Base-by-base conservation (phyloP, 2,329 filamentous ascomycete species). In the Ophiostoma ulmi region DNA sequence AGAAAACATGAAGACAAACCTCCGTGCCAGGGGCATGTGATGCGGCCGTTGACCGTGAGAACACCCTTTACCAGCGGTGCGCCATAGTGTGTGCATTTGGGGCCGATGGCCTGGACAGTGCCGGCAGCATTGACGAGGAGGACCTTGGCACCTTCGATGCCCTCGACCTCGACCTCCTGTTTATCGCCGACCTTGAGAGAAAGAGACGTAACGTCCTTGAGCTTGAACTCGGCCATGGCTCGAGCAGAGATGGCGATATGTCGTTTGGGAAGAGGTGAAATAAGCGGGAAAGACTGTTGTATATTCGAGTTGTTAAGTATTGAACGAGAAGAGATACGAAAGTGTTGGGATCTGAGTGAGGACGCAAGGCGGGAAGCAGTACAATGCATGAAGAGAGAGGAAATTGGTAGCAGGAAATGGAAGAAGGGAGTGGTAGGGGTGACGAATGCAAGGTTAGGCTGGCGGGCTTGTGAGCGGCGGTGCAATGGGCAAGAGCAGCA, bases 1-100 rank as follows among this genome's bases (percentile, higher is more conserved):
- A 58, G 22, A 64, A 36, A 2, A 20, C 14, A n/a, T n/a, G 3
- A 31, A 67, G 5, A 58, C 69, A 41, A 78, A 95, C 92, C 93
- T 82, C 94, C 94, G 79, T 98, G 94, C 95, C 95, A 98, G 3
- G 94, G 93, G 79, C 95, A 99, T 7, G 92, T 97, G 73, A 99
- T 80, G 68, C 93, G 86, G 5, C 95, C 95, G 75, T 91, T 89
- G 2, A 88, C 87, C 8, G 92, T 92, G 73, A 99, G 81, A 8
- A 98, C 89, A 70, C 95, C 95, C 75, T 94, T 93, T 69, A 89
- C 88, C 74, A 99, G 81, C 17, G 95, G 95, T 58, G 94, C 95
- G 44, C 95, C 94, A 78, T 97, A 98, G 81, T 98, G 74, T 8
- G 88, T 91, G 79, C 95, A 99, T 75, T 90, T 95, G 55, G 92